phyloP scores from a whole-genome alignment of 192 early-diverging fungal genomes.

The Coemansia sp. region DNA sequence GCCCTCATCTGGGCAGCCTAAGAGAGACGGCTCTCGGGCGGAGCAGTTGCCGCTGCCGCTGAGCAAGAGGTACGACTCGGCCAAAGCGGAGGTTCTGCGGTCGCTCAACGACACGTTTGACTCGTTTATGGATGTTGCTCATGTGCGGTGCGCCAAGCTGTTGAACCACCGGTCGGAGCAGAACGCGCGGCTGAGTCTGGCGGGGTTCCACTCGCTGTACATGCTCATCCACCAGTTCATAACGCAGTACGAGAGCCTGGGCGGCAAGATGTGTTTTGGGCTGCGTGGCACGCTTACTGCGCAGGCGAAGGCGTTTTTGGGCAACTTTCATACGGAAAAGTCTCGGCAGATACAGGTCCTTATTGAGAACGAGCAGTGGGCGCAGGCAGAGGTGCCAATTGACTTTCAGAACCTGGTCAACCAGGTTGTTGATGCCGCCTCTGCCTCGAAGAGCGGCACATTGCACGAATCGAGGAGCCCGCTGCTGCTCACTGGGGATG shows the following conservation, averaged over 20 bases:
- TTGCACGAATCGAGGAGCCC: slow-evolving; percentile 8
- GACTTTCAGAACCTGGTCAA: slow-evolving; percentile 90
- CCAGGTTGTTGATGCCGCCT: slow-evolving; percentile 59
- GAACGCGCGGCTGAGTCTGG: slow-evolving; percentile 80
- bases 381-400: slow-evolving; percentile 85
- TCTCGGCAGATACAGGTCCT: slow-evolving; percentile 80
- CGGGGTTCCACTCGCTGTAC: slow-evolving; percentile 85
- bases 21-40: not conserved
- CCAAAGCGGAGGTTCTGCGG: slow-evolving; percentile 52
- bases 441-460: not conserved
- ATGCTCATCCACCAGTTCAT: slow-evolving; percentile 83
- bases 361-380: slow-evolving; percentile 98
- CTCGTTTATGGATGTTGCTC: slow-evolving; percentile 79
- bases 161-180: slow-evolving; percentile 86
- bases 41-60: not conserved
- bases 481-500: slow-evolving; percentile 1
- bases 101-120: slow-evolving; percentile 76
- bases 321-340: slow-evolving; percentile 92
- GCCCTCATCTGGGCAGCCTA: not conserved
- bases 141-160: slow-evolving; percentile 84
- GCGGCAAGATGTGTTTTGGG: slow-evolving; percentile 86
- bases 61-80: slow-evolving; percentile 17
- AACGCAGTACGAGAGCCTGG: slow-evolving; percentile 68
- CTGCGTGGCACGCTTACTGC: slow-evolving; percentile 81
- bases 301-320: slow-evolving; percentile 91